Evolutionary conservation across 352 stramenopile species (phyloP).

Genomic region (Thalassiosira livingstoniorum): DNA sequence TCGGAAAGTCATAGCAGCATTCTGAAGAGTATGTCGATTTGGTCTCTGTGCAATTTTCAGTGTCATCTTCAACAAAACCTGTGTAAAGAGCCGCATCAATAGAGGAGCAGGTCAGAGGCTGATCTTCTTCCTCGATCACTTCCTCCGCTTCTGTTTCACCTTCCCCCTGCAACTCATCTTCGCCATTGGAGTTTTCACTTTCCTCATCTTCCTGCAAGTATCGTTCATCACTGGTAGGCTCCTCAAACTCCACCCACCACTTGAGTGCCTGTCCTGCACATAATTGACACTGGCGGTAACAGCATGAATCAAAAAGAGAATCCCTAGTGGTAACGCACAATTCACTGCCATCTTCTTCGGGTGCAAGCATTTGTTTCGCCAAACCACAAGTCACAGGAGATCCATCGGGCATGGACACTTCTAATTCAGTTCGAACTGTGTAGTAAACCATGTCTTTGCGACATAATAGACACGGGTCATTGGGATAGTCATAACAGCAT

Average conservation of each 20-base stretch:
- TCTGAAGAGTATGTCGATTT: conserved; percentile 47
- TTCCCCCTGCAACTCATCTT: conserved; percentile 6
- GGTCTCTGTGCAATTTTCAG: conserved; percentile 58
- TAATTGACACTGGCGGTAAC: conserved; percentile 60
- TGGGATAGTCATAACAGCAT: conserved; percentile 65
- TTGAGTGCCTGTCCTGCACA: conserved; percentile 63
- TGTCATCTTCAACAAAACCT: conserved; percentile 59
- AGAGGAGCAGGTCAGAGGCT: conserved; percentile 51
- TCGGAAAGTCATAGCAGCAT: conserved; percentile 65
- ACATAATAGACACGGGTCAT: conserved; percentile 60
- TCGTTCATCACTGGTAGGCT: background rate
- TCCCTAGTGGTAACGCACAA: conserved; percentile 56
- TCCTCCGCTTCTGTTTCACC: background rate
- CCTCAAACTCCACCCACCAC: conserved; percentile 72
- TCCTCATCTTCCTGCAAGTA: conserved; percentile 14
- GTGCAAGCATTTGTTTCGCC: conserved; percentile 62
- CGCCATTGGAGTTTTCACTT: conserved; percentile 7
- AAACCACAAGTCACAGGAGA: conserved; percentile 43
- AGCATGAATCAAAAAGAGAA: conserved; percentile 62
- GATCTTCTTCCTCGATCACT: conserved; percentile 11
- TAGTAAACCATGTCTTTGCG: conserved; percentile 51
- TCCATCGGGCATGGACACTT: conserved; percentile 58
- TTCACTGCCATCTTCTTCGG: conserved; percentile 51
- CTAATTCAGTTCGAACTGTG: conserved; percentile 50
- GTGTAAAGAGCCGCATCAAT: conserved; percentile 66